These are phyloP conservation scores for Biscogniauxia sp. DNA, from an alignment of 2,329 filamentous ascomycete species.

Conservation along the genomic window DNA sequence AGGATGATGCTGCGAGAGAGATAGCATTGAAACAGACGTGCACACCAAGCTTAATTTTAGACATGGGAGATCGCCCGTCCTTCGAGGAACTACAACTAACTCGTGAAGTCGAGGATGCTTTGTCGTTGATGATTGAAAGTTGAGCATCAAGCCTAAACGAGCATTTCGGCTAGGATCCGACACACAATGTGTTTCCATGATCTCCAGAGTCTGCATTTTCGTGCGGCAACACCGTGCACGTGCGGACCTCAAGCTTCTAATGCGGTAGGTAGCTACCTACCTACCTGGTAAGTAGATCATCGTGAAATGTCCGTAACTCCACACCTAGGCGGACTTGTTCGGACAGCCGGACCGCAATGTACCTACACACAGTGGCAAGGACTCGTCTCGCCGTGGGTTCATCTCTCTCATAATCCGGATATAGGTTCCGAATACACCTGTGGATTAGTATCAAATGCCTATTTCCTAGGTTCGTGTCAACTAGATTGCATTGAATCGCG, in stretches of 20 bases:
- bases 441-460: no score
- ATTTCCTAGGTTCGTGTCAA: no score
- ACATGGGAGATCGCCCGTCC: no score
- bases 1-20: no score
- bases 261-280: constrained; percentile 1
- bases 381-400: neutral
- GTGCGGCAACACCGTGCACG: neutral
- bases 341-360: neutral
- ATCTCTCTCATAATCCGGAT: neutral
- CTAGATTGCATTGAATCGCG: no score
- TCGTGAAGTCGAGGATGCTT: neutral
- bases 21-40: no score
- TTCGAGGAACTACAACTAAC: neutral
- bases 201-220: neutral
- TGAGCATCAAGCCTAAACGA: neutral
- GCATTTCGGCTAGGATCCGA: constrained; percentile 2
- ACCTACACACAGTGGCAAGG: neutral
- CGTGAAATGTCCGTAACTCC: constrained; percentile 5
- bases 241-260: constrained; percentile 12
- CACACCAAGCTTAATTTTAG: no score
- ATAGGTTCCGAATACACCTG: neutral
- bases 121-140: neutral
- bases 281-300: constrained; percentile 17
- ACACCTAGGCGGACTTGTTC: constrained; percentile 1
- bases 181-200: constrained; percentile 5